phyloP scores from a whole-genome alignment of 1,139 yeast genomes.

The Taphrina communis region DNA sequence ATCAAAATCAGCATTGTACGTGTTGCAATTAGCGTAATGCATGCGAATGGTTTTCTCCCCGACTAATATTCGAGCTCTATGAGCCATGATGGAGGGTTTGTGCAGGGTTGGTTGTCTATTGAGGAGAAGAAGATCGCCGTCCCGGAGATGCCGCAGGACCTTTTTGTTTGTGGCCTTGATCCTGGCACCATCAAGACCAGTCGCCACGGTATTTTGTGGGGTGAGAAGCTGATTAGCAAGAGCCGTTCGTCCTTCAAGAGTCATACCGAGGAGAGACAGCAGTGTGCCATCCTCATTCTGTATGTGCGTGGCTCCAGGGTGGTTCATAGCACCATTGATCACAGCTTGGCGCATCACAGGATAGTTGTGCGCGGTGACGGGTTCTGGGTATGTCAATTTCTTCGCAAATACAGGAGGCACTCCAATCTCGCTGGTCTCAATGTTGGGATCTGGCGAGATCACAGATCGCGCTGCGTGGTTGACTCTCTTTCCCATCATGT shows the following conservation, averaged over 20 bases:
- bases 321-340: slow-evolving; percentile 92
- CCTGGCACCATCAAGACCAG: slow-evolving; percentile 49
- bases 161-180: slow-evolving; percentile 73
- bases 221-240: slow-evolving; percentile 92
- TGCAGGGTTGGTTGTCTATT: slow-evolving; percentile 99
- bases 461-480: slow-evolving; percentile 99
- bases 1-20: slow-evolving; percentile 98
- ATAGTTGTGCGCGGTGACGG: slow-evolving; percentile 92
- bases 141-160: slow-evolving; percentile 90
- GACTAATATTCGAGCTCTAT: slow-evolving; percentile 92
- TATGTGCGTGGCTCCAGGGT: slow-evolving; percentile 99
- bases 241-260: slow-evolving; percentile 92
- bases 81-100: slow-evolving; percentile 99
- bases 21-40: slow-evolving; percentile 99
- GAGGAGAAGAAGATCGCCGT: slow-evolving; percentile 95
- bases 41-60: slow-evolving; percentile 95
- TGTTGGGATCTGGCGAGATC: slow-evolving; percentile 97
- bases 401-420: slow-evolving; percentile 98
- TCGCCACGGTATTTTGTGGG: slow-evolving; percentile 61
- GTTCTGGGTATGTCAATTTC: slow-evolving; percentile 96
- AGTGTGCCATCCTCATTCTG: slow-evolving; percentile 96
- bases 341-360: slow-evolving; percentile 92
- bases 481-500: slow-evolving; percentile 99
- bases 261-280: slow-evolving; percentile 84
- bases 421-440: slow-evolving; percentile 97